phyloP scores from a whole-genome alignment of 306 rosid genomes.

The Prunus mongolica region DNA sequence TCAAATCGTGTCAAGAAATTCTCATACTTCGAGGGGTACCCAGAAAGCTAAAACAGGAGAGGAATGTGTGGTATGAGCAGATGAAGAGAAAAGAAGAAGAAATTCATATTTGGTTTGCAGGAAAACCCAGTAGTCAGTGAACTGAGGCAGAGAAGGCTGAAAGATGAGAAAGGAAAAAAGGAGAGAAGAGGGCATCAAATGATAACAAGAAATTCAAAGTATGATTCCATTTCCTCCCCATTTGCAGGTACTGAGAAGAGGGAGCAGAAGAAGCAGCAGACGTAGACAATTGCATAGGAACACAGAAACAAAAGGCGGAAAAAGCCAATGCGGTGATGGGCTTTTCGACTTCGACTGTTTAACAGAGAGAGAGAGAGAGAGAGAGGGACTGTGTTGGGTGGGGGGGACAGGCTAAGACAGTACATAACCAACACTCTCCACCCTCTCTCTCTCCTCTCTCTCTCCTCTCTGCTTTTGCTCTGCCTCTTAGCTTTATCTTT shows the following conservation, averaged over 20 bases:
- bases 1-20: conserved; percentile 61
- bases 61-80: neutral
- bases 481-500: conserved; percentile 36
- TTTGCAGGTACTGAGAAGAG: conserved; percentile 78
- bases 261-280: conserved; percentile 73
- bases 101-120: conserved; percentile 34
- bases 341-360: conserved; percentile 52
- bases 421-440: conserved; percentile 74
- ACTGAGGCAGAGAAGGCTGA: conserved; percentile 10
- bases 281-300: conserved; percentile 73
- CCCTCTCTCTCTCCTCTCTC: conserved; percentile 27
- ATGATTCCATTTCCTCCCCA: conserved; percentile 58
- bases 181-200: conserved; percentile 40
- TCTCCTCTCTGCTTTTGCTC: conserved; percentile 33
- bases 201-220: conserved; percentile 78
- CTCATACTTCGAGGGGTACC: conserved; percentile 45
- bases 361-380: conserved; percentile 32
- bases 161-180: neutral
- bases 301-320: conserved; percentile 74
- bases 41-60: conserved; percentile 37
- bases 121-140: conserved; percentile 11
- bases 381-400: conserved; percentile 60
- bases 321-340: conserved; percentile 63
- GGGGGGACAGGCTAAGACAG: conserved; percentile 83
- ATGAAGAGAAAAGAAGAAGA: conserved; percentile 40